Base-by-base conservation (phyloP, 179 eudicot genomes). In the Vitellaria paradoxa region DNA sequence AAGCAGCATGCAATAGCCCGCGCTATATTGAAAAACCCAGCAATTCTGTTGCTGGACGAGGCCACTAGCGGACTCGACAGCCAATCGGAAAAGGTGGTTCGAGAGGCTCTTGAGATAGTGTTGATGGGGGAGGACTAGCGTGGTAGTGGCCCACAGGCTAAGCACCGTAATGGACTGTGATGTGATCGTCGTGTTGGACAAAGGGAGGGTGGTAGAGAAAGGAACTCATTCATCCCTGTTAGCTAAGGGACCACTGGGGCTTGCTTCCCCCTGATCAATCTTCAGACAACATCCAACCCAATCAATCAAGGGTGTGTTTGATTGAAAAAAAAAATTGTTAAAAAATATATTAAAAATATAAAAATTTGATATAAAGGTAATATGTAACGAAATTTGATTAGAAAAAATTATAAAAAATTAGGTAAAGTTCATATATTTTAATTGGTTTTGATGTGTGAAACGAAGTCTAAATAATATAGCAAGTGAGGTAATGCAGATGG, bases 41-140 rank as follows among this genome's bases (percentile, higher is more conserved):
- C 84, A 0, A 70, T 93, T 3, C 59, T 93, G 9, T 60, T 93
- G 76, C 79, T 92, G 4, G 97, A 92, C 47, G 97, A 92, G 81
- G 97, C 97, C 4, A 92, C 97, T 10, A 91, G 95, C 50, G 97
- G 95, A 0, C 84, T 93, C 9, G 97, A 93, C 52, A 86, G 91
- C 55, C 92, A 86, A 14, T 93, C 97, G 0, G 97, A 93, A 77
- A 93, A 90, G 63, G 80, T 87, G 50, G 97, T 93, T 23, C 96
- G 91, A 70, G 94, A 91, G 13, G 96, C 97, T 10, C 89, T 93
- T 0, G 92, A 93, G 81, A 75, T 86, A n/a, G 87, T 93, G 45
- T 91, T 93, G 97, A 89, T 90, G 30, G 92, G 92, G 90, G 24
- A 76, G 92, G 77, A 89, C 92, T n/a, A 85, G 92, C 65, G 84